Evolutionary conservation across 352 stramenopile genomes (phyloP).

Genomic region (Pythium rhizo-oryzae): DNA sequence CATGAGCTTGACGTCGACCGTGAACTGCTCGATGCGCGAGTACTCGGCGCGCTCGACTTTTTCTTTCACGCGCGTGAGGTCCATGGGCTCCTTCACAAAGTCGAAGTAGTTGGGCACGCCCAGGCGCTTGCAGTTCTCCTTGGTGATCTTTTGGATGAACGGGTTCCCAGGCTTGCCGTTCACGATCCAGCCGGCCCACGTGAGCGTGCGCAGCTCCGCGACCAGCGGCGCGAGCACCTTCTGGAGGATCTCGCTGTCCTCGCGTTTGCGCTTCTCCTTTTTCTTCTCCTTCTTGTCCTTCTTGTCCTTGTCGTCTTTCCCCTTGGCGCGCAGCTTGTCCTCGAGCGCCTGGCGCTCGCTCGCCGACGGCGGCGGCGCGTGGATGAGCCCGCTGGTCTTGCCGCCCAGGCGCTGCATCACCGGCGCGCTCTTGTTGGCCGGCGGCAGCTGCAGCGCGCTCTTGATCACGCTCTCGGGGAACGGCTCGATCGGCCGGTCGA

Average conservation of each 20-base stretch:
- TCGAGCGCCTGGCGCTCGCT: slow-evolving; percentile 40
- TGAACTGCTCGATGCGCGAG: slow-evolving; percentile 76
- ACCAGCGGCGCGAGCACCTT: slow-evolving; percentile 75
- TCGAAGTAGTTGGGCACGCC: slow-evolving; percentile 88
- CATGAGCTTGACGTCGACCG: slow-evolving; percentile 77
- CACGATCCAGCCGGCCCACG: slow-evolving; percentile 75
- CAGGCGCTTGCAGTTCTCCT: slow-evolving; percentile 83
- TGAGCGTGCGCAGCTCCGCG: slow-evolving; percentile 63
- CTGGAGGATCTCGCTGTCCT: slow-evolving; percentile 69
- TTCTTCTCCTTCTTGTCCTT: slow-evolving; percentile 88
- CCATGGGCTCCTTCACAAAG: slow-evolving; percentile 81
- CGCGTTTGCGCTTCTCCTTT: slow-evolving; percentile 77
- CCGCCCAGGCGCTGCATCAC: slow-evolving; percentile 50
- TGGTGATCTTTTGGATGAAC: slow-evolving; percentile 87
- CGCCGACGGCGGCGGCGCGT: slow-evolving; percentile 52
- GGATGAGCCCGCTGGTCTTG: slow-evolving; percentile 62
- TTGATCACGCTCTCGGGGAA: slow-evolving; percentile 74
- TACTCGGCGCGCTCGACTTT: slow-evolving; percentile 81
- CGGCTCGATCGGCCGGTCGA: slow-evolving; percentile 79
- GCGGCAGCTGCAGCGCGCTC: slow-evolving; percentile 65
- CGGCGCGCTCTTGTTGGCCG: slow-evolving; percentile 58
- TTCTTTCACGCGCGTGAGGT: slow-evolving; percentile 84
- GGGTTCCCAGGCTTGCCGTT: slow-evolving; percentile 73
- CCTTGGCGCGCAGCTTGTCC: slow-evolving; percentile 52
- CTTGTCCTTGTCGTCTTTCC: slow-evolving; percentile 74